phyloP scores from a whole-genome alignment of 2,329 filamentous ascomycete genomes.

The Pseudogymnoascus sp. region DNA sequence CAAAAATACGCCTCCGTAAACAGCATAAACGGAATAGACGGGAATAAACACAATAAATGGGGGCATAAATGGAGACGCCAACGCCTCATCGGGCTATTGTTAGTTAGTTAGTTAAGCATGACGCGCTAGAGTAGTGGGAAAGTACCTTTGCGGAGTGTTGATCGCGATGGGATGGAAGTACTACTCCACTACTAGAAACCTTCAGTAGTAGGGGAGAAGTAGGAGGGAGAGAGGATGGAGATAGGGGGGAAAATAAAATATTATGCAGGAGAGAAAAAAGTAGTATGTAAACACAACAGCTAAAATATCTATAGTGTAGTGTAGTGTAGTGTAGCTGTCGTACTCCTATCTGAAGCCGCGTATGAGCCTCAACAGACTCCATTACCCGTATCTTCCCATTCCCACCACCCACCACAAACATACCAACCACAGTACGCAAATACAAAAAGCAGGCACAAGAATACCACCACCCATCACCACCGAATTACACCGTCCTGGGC shows the following conservation, averaged over 20 bases:
- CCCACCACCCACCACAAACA: neutral
- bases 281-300: neutral
- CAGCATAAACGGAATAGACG: neutral
- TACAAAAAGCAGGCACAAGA: neutral
- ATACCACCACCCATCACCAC: neutral
- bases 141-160: neutral
- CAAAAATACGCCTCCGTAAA: neutral
- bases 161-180: neutral
- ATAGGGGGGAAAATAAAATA: neutral
- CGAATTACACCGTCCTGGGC: neutral
- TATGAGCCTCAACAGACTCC: neutral
- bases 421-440: neutral
- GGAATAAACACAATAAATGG: neutral
- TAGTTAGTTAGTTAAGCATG: neutral
- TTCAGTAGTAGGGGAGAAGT: neutral
- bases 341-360: too few species aligned
- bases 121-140: neutral
- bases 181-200: neutral
- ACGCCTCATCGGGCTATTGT: neutral
- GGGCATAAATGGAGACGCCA: neutral
- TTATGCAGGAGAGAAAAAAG: neutral
- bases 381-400: neutral
- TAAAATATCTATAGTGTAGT: too few species aligned
- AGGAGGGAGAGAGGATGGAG: neutral
- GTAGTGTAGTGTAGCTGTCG: too few species aligned